Conservation (phyloP, 306 rosid genomes). For the Inga leiocalycina region DNA sequence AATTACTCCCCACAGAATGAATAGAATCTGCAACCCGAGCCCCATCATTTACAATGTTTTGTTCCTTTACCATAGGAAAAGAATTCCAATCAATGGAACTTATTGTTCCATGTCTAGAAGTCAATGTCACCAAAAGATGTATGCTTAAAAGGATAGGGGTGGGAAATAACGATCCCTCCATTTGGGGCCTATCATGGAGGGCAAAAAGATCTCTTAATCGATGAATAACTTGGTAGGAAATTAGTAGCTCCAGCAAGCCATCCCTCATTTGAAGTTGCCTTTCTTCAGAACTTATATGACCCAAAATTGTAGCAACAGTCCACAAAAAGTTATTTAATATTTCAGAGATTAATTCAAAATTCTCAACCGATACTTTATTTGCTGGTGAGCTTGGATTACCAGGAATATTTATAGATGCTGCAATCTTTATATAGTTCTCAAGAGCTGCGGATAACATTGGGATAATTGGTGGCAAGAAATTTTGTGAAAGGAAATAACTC, state of each 20-base stretch:
- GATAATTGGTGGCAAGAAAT: slow-evolving; percentile 91
- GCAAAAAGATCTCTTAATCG: slow-evolving; percentile 95
- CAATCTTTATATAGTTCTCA: slow-evolving; percentile 93
- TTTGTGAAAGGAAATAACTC: slow-evolving; percentile 89
- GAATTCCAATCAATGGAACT: slow-evolving; percentile 74
- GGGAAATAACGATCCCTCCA: slow-evolving; percentile 93
- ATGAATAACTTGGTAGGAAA: slow-evolving; percentile 90
- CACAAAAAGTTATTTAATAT: slow-evolving; percentile 85
- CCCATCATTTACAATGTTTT: slow-evolving; percentile 51
- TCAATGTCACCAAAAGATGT: slow-evolving; percentile 79
- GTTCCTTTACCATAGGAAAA: slow-evolving; percentile 41
- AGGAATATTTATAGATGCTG: slow-evolving; percentile 79
- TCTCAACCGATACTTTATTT: slow-evolving; percentile 79
- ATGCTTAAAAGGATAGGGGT: slow-evolving; percentile 81
- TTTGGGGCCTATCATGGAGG: slow-evolving; percentile 97
- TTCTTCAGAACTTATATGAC: slow-evolving; percentile 79
- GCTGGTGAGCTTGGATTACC: slow-evolving; percentile 61
- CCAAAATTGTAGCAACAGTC: slow-evolving; percentile 75
- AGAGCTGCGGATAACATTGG: slow-evolving; percentile 97
- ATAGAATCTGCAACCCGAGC: slow-evolving; percentile 46
- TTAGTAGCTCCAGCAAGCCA: slow-evolving; percentile 83
- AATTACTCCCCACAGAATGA: slow-evolving; percentile 42
- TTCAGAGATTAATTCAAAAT: slow-evolving; percentile 83
- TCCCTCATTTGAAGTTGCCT: slow-evolving; percentile 94
- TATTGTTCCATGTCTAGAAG: slow-evolving; percentile 68